Conservation (phyloP, 305 asterid species). For the Fraxinus xanthoxyloides region DNA sequence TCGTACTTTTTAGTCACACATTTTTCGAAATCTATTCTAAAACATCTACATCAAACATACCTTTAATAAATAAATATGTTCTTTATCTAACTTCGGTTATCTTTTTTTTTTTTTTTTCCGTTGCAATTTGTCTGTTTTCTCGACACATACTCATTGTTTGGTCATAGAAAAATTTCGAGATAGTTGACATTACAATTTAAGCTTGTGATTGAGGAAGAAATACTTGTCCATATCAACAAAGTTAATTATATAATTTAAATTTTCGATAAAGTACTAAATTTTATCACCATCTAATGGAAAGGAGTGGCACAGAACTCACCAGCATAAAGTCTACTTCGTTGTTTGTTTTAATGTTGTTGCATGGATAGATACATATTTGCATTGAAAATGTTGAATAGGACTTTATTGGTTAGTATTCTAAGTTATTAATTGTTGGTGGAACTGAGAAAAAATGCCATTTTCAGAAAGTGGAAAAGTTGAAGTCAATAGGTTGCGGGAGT, state of each 20-base stretch:
- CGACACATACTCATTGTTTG: not conserved
- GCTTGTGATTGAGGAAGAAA: not conserved
- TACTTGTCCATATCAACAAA: not conserved
- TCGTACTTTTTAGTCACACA: not conserved
- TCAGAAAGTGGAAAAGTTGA: not conserved
- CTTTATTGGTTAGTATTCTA: not conserved
- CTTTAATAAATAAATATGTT: not conserved
- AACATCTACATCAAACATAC: not conserved
- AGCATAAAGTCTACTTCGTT: not conserved
- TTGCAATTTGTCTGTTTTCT: not conserved
- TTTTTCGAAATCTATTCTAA: too few relatives aligned
- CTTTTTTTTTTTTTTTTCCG: too few relatives aligned
- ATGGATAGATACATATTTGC: not conserved
- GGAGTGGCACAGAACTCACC: not conserved
- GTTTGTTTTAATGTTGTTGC: not conserved
- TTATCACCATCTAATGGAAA: not conserved
- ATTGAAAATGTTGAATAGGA: not conserved
- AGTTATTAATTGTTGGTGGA: not conserved
- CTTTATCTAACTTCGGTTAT: not conserved
- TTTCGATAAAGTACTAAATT: not conserved
- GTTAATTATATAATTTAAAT: not conserved
- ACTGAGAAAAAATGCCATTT: not conserved
- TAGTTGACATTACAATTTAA: not conserved
- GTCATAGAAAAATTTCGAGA: not conserved
- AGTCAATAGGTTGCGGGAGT: not conserved